A percentile compares a stretch with the other conserved stretches of the same genome.
These are phyloP conservation scores for Baorangia bicolor DNA, from an alignment of 768 basidiomycete species.

Conservation along the genomic window DNA sequence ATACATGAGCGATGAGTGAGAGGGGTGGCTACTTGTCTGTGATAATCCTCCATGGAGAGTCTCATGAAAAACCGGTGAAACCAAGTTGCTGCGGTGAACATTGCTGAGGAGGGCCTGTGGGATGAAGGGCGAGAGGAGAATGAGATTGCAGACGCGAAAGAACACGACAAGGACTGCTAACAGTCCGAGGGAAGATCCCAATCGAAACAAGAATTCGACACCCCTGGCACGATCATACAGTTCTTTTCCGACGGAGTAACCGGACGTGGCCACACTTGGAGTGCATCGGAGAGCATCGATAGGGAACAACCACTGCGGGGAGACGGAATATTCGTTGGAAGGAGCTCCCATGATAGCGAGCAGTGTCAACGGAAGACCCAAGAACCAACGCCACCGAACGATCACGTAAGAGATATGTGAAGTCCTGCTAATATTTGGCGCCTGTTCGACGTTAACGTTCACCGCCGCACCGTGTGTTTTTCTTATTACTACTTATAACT, in stretches of 20 bases:
- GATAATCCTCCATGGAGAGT: constrained; percentile 78
- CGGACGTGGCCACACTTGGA: constrained; percentile 53
- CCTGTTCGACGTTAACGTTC: background rate
- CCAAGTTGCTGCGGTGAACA: constrained; percentile 88
- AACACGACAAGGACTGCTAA: constrained; percentile 40
- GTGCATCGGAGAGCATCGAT: constrained; percentile 55
- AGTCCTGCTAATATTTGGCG: background rate
- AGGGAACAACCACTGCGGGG: constrained; percentile 73
- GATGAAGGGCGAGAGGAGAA: constrained; percentile 8
- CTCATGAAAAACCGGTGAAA: constrained; percentile 92
- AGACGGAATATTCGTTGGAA: constrained; percentile 25
- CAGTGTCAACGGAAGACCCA: background rate
- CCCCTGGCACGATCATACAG: constrained; percentile 79
- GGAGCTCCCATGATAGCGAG: constrained; percentile 21
- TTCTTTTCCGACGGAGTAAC: constrained; percentile 55
- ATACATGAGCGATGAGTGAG: constrained; percentile 3
- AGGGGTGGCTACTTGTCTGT: constrained; percentile 55
- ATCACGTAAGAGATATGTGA: constrained; percentile 26
- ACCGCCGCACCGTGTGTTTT: background rate
- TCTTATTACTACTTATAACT: constrained; percentile 16
- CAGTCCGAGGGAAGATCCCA: constrained; percentile 77
- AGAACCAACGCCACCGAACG: constrained; percentile 22
- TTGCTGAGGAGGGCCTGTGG: constrained; percentile 70
- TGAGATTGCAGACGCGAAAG: constrained; percentile 12
- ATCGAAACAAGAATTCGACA: constrained; percentile 80